Evolutionary conservation across 306 rosid genomes (phyloP).

Genomic region (Sesbania bispinosa): DNA sequence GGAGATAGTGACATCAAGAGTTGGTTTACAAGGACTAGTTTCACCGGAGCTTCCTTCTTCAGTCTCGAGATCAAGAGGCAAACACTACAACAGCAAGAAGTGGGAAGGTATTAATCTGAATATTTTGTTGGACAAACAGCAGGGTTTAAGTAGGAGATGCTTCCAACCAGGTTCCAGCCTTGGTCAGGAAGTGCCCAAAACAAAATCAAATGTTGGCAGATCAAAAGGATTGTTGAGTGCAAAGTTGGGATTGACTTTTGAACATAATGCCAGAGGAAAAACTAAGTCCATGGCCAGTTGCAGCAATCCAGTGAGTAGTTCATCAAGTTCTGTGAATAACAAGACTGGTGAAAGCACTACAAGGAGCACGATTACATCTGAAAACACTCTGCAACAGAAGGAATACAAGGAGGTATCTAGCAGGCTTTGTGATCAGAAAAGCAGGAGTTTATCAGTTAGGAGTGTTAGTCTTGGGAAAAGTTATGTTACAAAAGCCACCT

Average conservation of each 20-base stretch:
- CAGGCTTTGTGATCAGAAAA: slow-evolving; percentile 28
- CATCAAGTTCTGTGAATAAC: slow-evolving; percentile 32
- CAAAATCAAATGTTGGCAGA: slow-evolving; percentile 23
- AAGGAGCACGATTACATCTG: slow-evolving; percentile 48
- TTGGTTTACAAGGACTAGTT: slow-evolving; percentile 29
- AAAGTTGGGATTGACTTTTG: slow-evolving; percentile 29
- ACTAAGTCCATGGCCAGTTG: slow-evolving; percentile 21
- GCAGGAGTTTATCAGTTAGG: slow-evolving; percentile 32
- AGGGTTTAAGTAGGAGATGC: slow-evolving; percentile 33
- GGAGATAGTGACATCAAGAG: slow-evolving; percentile 27
- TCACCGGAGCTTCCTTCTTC: slow-evolving; percentile 60
- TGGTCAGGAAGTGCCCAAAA: slow-evolving; percentile 35
- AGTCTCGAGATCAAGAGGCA: slow-evolving; percentile 80
- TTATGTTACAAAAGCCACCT: slow-evolving; percentile 37
- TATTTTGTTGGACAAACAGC: slow-evolving; percentile 34
- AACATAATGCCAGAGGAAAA: slow-evolving; percentile 32
- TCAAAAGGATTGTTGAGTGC: slow-evolving; percentile 32
- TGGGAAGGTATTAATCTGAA: slow-evolving; percentile 44
- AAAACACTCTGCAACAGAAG: slow-evolving; percentile 34
- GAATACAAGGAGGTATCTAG: slow-evolving; percentile 41
- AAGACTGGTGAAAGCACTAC: slow-evolving; percentile 36
- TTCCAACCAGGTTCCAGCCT: slow-evolving; percentile 27
- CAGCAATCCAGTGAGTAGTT: slow-evolving; percentile 25
- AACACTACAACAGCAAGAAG: slow-evolving; percentile 49
- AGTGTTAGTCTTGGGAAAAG: slow-evolving; percentile 46